Evolutionary conservation across 2,329 filamentous ascomycete species (phyloP).

Genomic region (Xylaria sp.): DNA sequence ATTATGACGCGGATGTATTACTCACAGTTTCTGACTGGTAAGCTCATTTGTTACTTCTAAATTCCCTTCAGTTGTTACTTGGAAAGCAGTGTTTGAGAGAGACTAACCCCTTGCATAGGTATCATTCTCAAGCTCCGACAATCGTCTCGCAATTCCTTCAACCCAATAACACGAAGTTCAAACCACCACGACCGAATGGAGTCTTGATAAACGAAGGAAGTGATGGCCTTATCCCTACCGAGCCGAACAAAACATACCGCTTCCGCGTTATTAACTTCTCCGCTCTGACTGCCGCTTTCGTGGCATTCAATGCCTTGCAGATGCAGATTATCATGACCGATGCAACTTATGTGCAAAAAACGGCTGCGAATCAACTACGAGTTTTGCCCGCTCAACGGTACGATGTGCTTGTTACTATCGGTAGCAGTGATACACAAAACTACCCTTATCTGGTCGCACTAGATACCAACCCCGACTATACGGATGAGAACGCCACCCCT

Average conservation of each 20-base stretch:
- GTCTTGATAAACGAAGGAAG: conserved; percentile 58
- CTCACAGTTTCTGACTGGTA: conserved; percentile 69
- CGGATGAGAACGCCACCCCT: conserved; percentile 40
- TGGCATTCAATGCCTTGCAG: conserved; percentile 57
- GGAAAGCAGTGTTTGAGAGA: conserved; percentile 54
- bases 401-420: conserved; percentile 57
- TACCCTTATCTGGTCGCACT: conserved; percentile 57
- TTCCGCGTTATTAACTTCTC: conserved; percentile 59
- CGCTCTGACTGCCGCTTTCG: conserved; percentile 55
- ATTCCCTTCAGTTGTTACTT: conserved; percentile 38
- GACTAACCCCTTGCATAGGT: conserved; percentile 51
- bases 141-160: conserved; percentile 55
- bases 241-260: conserved; percentile 58
- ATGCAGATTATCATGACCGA: conserved; percentile 60
- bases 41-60: conserved; percentile 22
- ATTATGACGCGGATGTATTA: conserved; percentile 68
- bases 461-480: conserved; percentile 57
- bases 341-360: conserved; percentile 53
- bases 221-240: conserved; percentile 51
- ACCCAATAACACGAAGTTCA: conserved; percentile 53
- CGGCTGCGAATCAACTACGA: conserved; percentile 53
- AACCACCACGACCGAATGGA: conserved; percentile 55
- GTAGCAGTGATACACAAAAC: conserved; percentile 53
- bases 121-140: conserved; percentile 53
- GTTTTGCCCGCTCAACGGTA: conserved; percentile 58